Conservation (phyloP, 208 protist genomes). For the Phytomonas sp. region DNA sequence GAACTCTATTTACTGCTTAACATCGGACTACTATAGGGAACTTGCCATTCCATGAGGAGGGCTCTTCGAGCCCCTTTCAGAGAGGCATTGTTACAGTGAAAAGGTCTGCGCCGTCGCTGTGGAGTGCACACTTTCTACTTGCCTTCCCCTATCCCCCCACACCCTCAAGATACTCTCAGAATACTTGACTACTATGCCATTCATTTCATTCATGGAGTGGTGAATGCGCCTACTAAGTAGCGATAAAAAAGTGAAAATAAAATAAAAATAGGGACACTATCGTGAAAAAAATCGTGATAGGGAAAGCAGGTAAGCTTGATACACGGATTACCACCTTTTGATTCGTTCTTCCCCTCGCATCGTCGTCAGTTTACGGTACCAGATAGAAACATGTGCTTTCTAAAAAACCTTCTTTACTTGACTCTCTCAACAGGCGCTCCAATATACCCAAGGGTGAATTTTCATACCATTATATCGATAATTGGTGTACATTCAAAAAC, state of each 20-base stretch:
- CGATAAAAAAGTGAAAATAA: neutral
- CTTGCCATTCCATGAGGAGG: neutral
- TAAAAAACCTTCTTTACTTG: neutral
- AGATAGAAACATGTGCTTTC: neutral
- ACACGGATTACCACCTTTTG: neutral
- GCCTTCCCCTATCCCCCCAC: neutral
- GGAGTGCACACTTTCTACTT: neutral
- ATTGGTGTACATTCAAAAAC: conserved; percentile 3
- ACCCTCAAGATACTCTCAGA: neutral
- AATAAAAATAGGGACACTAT: neutral
- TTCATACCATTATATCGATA: conserved; percentile 4
- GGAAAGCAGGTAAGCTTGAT: neutral
- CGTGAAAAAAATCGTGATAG: neutral
- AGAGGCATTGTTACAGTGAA: neutral
- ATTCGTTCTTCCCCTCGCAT: neutral
- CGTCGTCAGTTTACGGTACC: neutral
- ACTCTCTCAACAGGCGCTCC: neutral
- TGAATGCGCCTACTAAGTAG: neutral
- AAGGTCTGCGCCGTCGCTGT: neutral
- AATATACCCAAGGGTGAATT: neutral
- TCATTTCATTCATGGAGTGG: neutral
- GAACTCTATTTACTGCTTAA: neutral
- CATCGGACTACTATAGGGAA: neutral
- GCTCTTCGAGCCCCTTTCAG: neutral
- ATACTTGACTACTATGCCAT: neutral